These are phyloP conservation scores for Rutstroemia sp. DNA, from an alignment of 2,329 filamentous ascomycete genomes.

Conservation along the genomic window DNA sequence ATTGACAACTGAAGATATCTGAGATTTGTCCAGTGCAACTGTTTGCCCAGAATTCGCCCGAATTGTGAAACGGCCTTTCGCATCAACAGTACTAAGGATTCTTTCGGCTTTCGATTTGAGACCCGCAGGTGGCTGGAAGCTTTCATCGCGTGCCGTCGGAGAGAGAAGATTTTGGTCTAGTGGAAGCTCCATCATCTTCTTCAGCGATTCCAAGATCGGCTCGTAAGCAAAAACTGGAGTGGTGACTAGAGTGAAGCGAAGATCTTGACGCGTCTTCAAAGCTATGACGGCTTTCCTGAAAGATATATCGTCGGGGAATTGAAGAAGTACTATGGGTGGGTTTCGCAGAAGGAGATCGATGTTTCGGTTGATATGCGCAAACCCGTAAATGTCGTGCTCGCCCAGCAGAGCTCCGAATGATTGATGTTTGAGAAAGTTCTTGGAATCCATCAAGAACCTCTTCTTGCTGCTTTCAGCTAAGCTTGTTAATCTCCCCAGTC, in stretches of 20 bases:
- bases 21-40: constrained; percentile 43
- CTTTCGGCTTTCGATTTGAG: constrained; percentile 23
- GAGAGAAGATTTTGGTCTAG: constrained; percentile 46
- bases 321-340: too few species aligned
- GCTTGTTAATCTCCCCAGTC: too few species aligned
- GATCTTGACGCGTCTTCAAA: constrained; percentile 30
- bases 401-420: too few species aligned
- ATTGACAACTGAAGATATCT: constrained; percentile 47
- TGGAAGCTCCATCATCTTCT: constrained; percentile 47
- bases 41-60: constrained; percentile 24
- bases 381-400: too few species aligned
- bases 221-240: constrained; percentile 63
- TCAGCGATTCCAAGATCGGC: constrained; percentile 53
- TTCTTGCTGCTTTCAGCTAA: too few species aligned
- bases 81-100: constrained; percentile 15
- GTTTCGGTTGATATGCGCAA: too few species aligned
- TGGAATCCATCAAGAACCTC: too few species aligned
- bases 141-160: constrained; percentile 14
- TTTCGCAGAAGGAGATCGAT: too few species aligned
- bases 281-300: constrained; percentile 33
- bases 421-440: too few species aligned
- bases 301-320: too few species aligned
- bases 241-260: constrained; percentile 51
- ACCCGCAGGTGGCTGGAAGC: constrained; percentile 8
- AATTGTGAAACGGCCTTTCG: constrained; percentile 27